Base-by-base conservation (phyloP, 176 grass and related monocot species). In the Sorghum bicolor region DNA sequence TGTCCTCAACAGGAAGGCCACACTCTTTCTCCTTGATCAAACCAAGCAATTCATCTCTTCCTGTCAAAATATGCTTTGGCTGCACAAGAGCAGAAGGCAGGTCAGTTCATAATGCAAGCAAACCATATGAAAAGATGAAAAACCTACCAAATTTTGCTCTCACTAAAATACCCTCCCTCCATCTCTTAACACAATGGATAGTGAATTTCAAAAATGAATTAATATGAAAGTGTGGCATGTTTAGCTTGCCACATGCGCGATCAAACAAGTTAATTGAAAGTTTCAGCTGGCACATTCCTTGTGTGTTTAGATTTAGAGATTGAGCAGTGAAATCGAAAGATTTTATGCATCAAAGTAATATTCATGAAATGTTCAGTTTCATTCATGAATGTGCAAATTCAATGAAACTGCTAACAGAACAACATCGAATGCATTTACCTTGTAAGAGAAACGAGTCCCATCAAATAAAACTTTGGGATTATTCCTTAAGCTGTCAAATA, bases 391-490 rank as follows among this genome's bases (percentile, higher is more conserved):
- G 34, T 67, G 33, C 22, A 36, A 14, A 65, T 70, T 78, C 29
- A 43, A 5, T 62, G 66, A 53, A 61, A 31, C 52, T 19, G 7
- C 29, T 76, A 52, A 31, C 31, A 69, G 66, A 80, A 41, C 5
- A 0, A 70, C 52, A 38, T 20, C n/a, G 3, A n/a, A 65, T 57
- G 22, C 69, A 72, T 64, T 91, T 89, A 94, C 92, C 92, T 97
- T 97, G 84, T 91, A 94, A 43, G 86, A 83, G 69, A 91, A 92
- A 75, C 45, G 78, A 30, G 72, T 91, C 73, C 92, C 92, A 52
- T 91, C 86, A 82, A 94, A 92, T 8, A 82, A 16, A 55, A 91
- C 88, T 87, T 94, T 97, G 36, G 70, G 78, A 64, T 97, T 94
- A 64, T 94, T 92, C 9, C 66, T 90, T 66, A 92, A 55, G 29